Base-by-base conservation (phyloP, 2,329 filamentous ascomycete genomes). In the Botrytis medusae region DNA sequence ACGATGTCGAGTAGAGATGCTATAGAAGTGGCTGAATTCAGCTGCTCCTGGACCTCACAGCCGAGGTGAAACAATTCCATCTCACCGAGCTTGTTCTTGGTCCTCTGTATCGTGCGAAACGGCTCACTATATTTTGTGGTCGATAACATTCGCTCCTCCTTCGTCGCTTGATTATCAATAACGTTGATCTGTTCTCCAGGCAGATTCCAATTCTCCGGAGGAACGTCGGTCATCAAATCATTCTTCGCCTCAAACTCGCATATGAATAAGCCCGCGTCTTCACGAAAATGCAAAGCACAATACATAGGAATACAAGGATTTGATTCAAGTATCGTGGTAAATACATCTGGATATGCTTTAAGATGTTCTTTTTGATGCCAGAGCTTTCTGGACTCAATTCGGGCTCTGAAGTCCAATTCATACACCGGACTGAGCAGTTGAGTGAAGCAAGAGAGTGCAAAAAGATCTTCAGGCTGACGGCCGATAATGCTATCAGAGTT, bases 61-160 rank as follows among this genome's bases (percentile, higher is more conserved):
- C 97, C 92, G 76, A 97, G 94, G 81, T 94, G 94, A 82, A 97
- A 97, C 1, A 96, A 92, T 78, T 97, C 92, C 90, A 96, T 96
- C 0, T 92, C 92, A 8, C 92, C 92, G 59, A 73, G 64, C 22
- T 34, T 62, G 57, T 69, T 34, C 29, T 68, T 69, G 12, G 40
- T 44, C 3, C 61, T 71, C 10, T 71, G 69, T 32, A 54, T 44
- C 14, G 70, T 72, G 93, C 92, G 79, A 95, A 93, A 79, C 92
- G 93, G 18, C 93, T 88, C 0, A 82, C 92, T 96, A 69, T 88
- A 84, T 37, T 91, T 90, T 72, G 92, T 87, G 0, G 93, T 97
- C 79, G 93, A 95, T 75, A 93, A 90, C 9, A 88, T 84, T 22
- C 92, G 86, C 79, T 97, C 93, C 79, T 95, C 91, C 9, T 88